These are phyloP conservation scores for Spencermartinsiella europaea DNA, from an alignment of 805 yeast species.

Conservation along the genomic window DNA sequence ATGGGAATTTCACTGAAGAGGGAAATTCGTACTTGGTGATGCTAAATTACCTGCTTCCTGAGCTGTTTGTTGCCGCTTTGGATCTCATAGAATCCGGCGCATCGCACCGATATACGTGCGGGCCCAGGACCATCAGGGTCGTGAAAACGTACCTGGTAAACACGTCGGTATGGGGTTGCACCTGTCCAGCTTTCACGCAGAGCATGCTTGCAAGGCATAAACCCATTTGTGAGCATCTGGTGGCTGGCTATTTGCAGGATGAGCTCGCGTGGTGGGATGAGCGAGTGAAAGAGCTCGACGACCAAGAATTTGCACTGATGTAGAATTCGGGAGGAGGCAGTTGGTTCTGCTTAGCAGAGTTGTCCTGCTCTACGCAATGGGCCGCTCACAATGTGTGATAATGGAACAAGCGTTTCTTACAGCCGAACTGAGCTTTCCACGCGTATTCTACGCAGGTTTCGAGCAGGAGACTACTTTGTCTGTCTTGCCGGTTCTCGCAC, in stretches of 20 bases:
- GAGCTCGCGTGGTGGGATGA: neutral
- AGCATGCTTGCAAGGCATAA: conserved; percentile 2
- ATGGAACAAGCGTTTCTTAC: too few relatives aligned
- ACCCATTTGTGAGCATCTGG: conserved; percentile 18
- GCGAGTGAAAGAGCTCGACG: neutral
- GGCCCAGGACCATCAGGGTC: neutral
- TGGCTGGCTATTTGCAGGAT: conserved; percentile 18
- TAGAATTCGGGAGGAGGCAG: neutral
- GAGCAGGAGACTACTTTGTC: too few relatives aligned
- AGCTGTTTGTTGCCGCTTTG: conserved; percentile 18
- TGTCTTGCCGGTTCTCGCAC: too few relatives aligned
- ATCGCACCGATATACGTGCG: neutral
- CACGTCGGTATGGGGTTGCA: conserved; percentile 18
- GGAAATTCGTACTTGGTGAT: conserved; percentile 12
- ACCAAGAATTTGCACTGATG: neutral
- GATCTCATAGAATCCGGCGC: conserved; percentile 15
- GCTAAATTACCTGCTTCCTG: conserved; percentile 20
- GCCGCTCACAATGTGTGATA: too few relatives aligned
- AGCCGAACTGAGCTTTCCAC: too few relatives aligned
- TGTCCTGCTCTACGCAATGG: too few relatives aligned
- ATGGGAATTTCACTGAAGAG: neutral
- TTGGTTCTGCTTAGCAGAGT: too few relatives aligned
- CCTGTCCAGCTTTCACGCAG: conserved; percentile 15
- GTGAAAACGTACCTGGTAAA: conserved; percentile 10
- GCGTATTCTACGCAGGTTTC: too few relatives aligned